Conservation (phyloP, 805 yeast species). For the Candida ovalis region DNA sequence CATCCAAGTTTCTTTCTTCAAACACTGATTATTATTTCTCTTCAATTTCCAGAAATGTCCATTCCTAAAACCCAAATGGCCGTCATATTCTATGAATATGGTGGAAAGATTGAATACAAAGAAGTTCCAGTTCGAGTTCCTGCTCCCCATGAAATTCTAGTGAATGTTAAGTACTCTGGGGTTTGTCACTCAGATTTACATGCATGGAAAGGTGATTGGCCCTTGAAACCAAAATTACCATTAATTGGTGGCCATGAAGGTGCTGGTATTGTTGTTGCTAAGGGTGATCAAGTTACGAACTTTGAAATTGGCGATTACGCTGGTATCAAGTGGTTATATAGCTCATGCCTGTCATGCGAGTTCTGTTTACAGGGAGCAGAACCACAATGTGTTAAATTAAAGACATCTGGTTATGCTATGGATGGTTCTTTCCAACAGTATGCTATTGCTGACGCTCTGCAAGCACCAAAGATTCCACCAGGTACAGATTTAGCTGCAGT, state of each 20-base stretch:
- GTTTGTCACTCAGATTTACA: slow-evolving; percentile 94
- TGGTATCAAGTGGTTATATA: slow-evolving; percentile 81
- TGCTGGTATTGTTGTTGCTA: slow-evolving; percentile 80
- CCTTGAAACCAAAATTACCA: slow-evolving; percentile 68
- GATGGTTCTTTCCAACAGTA: slow-evolving; percentile 92
- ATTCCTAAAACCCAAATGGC: slow-evolving; percentile 72
- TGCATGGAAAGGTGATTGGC: slow-evolving; percentile 96
- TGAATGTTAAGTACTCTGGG: slow-evolving; percentile 84
- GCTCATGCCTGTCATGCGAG: slow-evolving; percentile 75
- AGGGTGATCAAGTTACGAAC: slow-evolving; percentile 64
- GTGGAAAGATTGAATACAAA: slow-evolving; percentile 61
- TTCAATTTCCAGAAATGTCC: neutral
- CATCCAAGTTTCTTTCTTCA: neutral
- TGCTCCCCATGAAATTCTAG: slow-evolving; percentile 69
- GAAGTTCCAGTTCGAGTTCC: slow-evolving; percentile 82
- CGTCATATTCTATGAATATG: slow-evolving; percentile 60
- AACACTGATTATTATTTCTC: too few species aligned
- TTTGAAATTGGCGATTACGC: slow-evolving; percentile 78
- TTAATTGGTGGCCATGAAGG: slow-evolving; percentile 90
- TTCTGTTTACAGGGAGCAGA: slow-evolving; percentile 64
- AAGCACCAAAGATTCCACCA: slow-evolving; percentile 75
- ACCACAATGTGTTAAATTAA: slow-evolving; percentile 67
- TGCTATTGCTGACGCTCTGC: slow-evolving; percentile 83
- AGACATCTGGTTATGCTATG: slow-evolving; percentile 80
- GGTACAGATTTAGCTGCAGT: slow-evolving; percentile 71